Evolutionary conservation across 257 asterid genomes (phyloP), one percentile per base, ranked within the genome.

Genomic region (Agastache rugosa): DNA sequence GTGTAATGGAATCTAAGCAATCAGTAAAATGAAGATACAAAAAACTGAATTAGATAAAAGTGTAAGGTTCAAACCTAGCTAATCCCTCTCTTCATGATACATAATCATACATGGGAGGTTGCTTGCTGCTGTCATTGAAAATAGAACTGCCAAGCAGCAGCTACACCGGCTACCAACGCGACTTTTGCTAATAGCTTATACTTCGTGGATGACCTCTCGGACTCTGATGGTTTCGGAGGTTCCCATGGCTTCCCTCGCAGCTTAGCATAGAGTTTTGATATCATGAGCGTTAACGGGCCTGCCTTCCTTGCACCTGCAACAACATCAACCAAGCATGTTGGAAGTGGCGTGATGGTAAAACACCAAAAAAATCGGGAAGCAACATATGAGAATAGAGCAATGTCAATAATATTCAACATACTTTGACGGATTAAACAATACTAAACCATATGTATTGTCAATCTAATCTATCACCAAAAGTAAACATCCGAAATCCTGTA

Each of bases 71-170:
- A 27, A 67, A 27, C 70, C 82, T 72, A 69, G 20, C 82, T 70
- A 85, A 72, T 25, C 79, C 76, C 70, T 29, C 12, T 41, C 69
- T 42, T 50, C 69, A 53, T 35, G 47, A 66, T 55, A 77, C 78
- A 72, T 7, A 62, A 77, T 74, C 72, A 58, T 78, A 80, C 83
- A 83, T 4, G 72, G 80, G 58, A 74, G 56, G 70, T 16, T 65
- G 68, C 66, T 78, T 72, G 72, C 75, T 68, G 27, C 50, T 56
- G 80, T 85, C 86, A 90, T 80, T 82, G 85, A 41, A 62, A 85
- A 79, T 80, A 90, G 62, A 74, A 89, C 51, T 92, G 97, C 97
- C 98, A 94, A 61, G 83, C 92, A 72, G 74, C 88, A 63, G 93
- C 98, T 34, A 85, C 55, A 39, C 88, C 83, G 19, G 89, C 97